Evolutionary conservation across 2,329 filamentous ascomycete genomes (phyloP), one percentile per base, ranked within the genome.

Genomic region (Aspergillus alliaceus): DNA sequence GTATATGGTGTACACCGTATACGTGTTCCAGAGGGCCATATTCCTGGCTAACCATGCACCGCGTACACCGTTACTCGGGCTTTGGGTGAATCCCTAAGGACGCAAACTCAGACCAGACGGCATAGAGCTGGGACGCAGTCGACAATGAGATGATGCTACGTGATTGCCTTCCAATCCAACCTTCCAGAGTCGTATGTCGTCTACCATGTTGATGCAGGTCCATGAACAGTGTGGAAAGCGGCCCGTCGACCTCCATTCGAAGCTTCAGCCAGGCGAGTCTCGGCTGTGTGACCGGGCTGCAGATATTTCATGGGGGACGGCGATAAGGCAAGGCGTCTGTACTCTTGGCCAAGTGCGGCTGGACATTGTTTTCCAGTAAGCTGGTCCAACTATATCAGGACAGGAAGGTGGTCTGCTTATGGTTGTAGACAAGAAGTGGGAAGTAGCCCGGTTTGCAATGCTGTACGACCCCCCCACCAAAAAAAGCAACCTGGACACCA

Each of bases 251-350:
- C 18, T 48, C 25, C 6, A 12, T 18, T 29, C 3, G 14, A n/a
- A 29, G 25, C 27, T 47, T 22, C 44, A 47, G 8, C 3, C n/a
- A 42, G 6, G 18, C 25, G 25, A 24, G 15, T 24, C 9, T 46
- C 27, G 12, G 27, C 5, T 31, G 39, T 53, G 39, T 42, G 37
- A 35, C 51, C 15, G 20, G 39, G 15, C 29, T 25, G 51, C 29
- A 53, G 51, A 42, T 32, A 46, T 53, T 53, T 35, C 39, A 53
- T 20, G 51, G 51, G 39, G 51, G n/a, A 53, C 51, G 20, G 15
- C 39, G 39, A 39, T 31, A 32, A n/a, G 51, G 9, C 39, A 32
- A 34, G 39, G 18, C 14, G 18, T 12, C n/a, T 22, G 39, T 44
- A 53, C 37, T 8, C 32, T 44, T 53, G 51, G 18, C 20, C 14